Evolutionary conservation across 805 yeast species (phyloP).

Genomic region (Myxozyma melibiosi): DNA sequence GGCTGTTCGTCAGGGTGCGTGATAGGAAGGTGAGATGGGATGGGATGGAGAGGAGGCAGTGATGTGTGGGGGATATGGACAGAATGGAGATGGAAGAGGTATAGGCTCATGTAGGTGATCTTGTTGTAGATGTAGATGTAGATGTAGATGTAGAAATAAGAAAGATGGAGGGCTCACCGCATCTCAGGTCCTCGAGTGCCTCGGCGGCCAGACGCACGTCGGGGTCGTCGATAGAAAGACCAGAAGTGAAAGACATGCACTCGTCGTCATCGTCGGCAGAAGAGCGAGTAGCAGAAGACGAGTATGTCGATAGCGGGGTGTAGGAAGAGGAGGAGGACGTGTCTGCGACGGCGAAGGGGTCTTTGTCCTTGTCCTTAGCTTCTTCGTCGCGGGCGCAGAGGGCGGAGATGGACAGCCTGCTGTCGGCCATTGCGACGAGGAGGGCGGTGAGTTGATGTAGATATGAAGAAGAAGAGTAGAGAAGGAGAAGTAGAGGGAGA

Average conservation of each 20-base stretch:
- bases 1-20: neutral
- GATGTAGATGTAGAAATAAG: neutral
- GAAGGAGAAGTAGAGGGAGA: neutral
- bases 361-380: constrained; percentile 1
- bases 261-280: constrained; percentile 31
- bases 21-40: neutral
- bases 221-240: constrained; percentile 32
- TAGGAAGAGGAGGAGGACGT: constrained; percentile 13
- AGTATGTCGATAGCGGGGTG: constrained; percentile 25
- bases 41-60: neutral
- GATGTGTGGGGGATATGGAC: neutral
- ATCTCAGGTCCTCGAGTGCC: constrained; percentile 38
- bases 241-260: constrained; percentile 30
- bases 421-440: neutral
- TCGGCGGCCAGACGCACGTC: constrained; percentile 40
- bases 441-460: neutral
- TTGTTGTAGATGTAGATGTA: neutral
- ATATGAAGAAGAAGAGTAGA: neutral
- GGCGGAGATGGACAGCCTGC: neutral
- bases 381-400: constrained; percentile 2
- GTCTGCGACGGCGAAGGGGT: neutral
- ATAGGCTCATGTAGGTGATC: neutral
- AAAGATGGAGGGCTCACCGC: constrained; percentile 23
- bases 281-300: constrained; percentile 19
- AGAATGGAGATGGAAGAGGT: neutral